Conservation (phyloP, 2,329 filamentous ascomycete genomes). For the Paecilomyces fulvus region DNA sequence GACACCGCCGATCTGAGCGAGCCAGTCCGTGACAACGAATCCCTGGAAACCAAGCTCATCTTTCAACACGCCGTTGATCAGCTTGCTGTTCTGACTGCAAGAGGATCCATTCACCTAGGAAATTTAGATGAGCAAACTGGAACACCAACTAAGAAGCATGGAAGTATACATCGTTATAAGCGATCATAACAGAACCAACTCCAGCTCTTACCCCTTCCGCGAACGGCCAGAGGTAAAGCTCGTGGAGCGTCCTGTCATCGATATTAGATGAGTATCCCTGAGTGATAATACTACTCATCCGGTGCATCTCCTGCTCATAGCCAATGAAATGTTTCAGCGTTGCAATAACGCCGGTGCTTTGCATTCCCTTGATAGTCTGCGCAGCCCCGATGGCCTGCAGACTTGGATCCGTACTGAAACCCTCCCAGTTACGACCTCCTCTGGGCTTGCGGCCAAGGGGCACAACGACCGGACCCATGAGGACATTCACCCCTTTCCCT, state of each 20-base stretch:
- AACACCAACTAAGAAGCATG: not conserved
- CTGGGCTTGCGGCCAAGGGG: constrained; percentile 63
- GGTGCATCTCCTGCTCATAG: constrained; percentile 38
- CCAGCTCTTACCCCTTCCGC: constrained; percentile 41
- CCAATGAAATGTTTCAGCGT: constrained; percentile 51
- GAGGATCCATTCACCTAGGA: constrained; percentile 56
- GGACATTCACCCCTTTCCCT: constrained; percentile 64
- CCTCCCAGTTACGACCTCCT: constrained; percentile 69
- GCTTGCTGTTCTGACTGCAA: constrained; percentile 58
- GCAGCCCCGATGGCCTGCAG: constrained; percentile 48
- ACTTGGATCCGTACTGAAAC: constrained; percentile 61
- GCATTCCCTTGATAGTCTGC: constrained; percentile 49
- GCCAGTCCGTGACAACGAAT: constrained; percentile 63
- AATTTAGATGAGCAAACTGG: not conserved
- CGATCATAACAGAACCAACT: constrained; percentile 38
- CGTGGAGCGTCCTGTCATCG: constrained; percentile 42
- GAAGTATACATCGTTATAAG: constrained; percentile 33
- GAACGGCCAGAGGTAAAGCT: constrained; percentile 42
- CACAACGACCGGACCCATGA: constrained; percentile 62
- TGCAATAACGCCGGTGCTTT: constrained; percentile 49
- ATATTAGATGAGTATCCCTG: constrained; percentile 40
- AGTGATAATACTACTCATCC: constrained; percentile 40
- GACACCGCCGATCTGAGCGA: constrained; percentile 53
- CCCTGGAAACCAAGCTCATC: constrained; percentile 68
- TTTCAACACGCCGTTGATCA: constrained; percentile 62